phyloP scores from a whole-genome alignment of 768 basidiomycete species.

The Leccinum variicolor region DNA sequence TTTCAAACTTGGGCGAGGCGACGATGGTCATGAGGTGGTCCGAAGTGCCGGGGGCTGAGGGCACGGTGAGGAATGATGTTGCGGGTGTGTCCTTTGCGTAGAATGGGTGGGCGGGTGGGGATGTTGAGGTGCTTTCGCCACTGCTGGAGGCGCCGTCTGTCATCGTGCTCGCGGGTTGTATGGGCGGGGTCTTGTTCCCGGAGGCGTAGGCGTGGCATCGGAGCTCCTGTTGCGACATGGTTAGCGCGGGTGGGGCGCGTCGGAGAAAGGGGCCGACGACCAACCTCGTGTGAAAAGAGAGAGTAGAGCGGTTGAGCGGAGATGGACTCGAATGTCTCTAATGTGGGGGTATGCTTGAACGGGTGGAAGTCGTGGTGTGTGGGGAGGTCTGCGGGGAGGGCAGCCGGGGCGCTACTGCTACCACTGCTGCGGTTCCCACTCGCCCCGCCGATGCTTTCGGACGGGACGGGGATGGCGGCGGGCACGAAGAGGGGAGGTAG shows the following conservation, averaged over 20 bases:
- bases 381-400: conserved; percentile 17
- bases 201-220: conserved; percentile 38
- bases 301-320: conserved; percentile 35
- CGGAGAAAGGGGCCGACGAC: conserved; percentile 22
- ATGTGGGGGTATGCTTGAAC: conserved; percentile 10
- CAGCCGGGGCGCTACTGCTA: conserved; percentile 1
- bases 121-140: neutral
- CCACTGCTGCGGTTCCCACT: neutral
- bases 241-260: conserved; percentile 7
- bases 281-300: conserved; percentile 42
- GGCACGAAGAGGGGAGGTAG: conserved; percentile 55
- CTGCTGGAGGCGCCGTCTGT: conserved; percentile 1
- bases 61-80: conserved; percentile 21
- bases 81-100: conserved; percentile 23
- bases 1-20: conserved; percentile 35
- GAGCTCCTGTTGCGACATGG: conserved; percentile 37
- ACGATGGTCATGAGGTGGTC: conserved; percentile 38
- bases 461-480: conserved; percentile 18
- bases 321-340: conserved; percentile 37
- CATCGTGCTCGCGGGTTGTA: neutral
- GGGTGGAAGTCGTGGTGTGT: conserved; percentile 26
- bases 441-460: neutral
- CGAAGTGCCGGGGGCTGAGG: conserved; percentile 6
- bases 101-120: conserved; percentile 11
- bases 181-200: conserved; percentile 31